Base-by-base conservation (phyloP, 306 rosid species). In the Acacia melanoxylon region DNA sequence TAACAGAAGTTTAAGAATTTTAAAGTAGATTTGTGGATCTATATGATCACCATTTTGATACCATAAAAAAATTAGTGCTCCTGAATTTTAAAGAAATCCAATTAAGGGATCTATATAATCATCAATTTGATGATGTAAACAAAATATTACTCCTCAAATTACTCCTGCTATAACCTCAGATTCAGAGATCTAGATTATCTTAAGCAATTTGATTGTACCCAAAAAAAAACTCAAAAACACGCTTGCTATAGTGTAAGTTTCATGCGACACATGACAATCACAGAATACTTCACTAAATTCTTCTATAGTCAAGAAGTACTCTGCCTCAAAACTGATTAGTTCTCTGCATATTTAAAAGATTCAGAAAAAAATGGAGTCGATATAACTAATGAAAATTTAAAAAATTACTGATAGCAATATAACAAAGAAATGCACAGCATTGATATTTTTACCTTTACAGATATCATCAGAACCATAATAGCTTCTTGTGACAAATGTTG, bases 401-500 rank as follows among this genome's bases (percentile, higher is more conserved):
- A 27, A 77, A 65, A 45, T 27, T 52, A 75, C 6, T 54, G 27
- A 61, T 63, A 68, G 73, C 70, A 80, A 37, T 58, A 69, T 48
- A 37, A 19, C 33, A n/a, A 33, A 41, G 35, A 72, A 78, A 59
- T 52, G 81, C 75, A 49, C 19, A 41, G 27, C 69, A 76, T 51
- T 20, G 51, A 58, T 35, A 48, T 17, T 29, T 51, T 51, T 85
- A 90, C 99, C 95, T 93, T 95, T 24, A 87, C 79, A 58, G 99
- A 87, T 54, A 91, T 80, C 94, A 95, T 88, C 81, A 93, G 80
- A 84, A 95, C 95, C 97, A 89, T 90, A 62, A 90, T 42, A 76
- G 86, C 89, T 33, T 94, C 92, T 83, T 81, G 87, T 42, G 76
- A 66, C 3, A 2, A 8, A 44, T 56, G 80, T 51, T 85, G 86